Conservation (phyloP, 345 rosid genomes). For the Bruguiera gymnorhiza region DNA sequence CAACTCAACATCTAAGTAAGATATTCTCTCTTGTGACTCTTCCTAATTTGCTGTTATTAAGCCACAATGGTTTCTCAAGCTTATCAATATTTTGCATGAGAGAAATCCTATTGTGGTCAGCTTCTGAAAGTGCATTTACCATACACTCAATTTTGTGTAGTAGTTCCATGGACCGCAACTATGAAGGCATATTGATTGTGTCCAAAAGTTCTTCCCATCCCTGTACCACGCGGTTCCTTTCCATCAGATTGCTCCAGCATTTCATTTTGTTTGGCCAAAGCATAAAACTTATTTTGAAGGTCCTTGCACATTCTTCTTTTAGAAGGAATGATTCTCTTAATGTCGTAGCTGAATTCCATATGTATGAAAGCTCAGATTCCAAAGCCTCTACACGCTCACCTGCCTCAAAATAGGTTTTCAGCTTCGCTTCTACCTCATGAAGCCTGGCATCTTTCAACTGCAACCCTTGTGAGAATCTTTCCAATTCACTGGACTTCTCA, state of each 20-base stretch:
- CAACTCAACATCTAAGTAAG: slow-evolving; percentile 16
- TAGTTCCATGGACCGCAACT: slow-evolving; percentile 65
- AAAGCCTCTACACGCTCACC: slow-evolving; percentile 91
- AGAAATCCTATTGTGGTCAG: slow-evolving; percentile 49
- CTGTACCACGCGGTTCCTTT: slow-evolving; percentile 78
- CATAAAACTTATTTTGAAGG: slow-evolving; percentile 81
- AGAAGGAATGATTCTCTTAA: slow-evolving; percentile 91
- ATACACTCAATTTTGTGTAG: slow-evolving; percentile 85
- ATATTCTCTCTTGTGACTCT: slow-evolving; percentile 40
- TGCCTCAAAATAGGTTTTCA: slow-evolving; percentile 69
- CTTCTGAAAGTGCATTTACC: slow-evolving; percentile 62
- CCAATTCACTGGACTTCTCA: slow-evolving; percentile 59
- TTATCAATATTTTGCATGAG: slow-evolving; percentile 60
- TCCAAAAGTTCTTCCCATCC: slow-evolving; percentile 83
- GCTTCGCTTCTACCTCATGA: slow-evolving; percentile 64
- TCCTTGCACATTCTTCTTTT: slow-evolving; percentile 87
- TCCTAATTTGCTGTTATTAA: slow-evolving; percentile 65
- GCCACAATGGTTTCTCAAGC: slow-evolving; percentile 53
- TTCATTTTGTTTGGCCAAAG: slow-evolving; percentile 94
- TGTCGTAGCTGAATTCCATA: slow-evolving; percentile 88
- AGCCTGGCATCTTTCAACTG: no score
- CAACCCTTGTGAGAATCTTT: slow-evolving; percentile 48
- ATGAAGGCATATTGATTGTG: slow-evolving; percentile 62
- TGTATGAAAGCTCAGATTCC: slow-evolving; percentile 95
- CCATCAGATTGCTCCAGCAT: slow-evolving; percentile 98